phyloP scores from a whole-genome alignment of 1,284 basidiomycete species.

The Retiboletus flavoniger region DNA sequence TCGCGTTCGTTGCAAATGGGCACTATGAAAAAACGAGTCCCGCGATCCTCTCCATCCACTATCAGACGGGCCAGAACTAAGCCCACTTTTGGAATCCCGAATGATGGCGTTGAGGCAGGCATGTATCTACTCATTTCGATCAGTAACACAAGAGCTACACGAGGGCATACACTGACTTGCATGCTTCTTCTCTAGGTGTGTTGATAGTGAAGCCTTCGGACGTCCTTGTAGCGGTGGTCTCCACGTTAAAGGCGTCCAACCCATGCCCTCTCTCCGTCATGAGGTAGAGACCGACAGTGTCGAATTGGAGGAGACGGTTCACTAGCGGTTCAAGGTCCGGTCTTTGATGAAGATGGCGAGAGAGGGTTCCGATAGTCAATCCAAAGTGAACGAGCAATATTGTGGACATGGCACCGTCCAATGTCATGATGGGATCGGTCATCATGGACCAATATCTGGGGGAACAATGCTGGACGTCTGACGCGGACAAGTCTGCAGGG shows the following conservation, averaged over 20 bases:
- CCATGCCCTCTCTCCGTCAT: too few species aligned
- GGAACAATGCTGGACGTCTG: conserved; percentile 46
- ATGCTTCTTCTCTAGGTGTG: conserved; percentile 53
- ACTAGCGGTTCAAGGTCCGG: conserved; percentile 47
- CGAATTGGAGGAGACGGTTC: conserved; percentile 37
- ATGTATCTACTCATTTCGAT: conserved; percentile 45
- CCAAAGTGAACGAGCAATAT: conserved; percentile 49
- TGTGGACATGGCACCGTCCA: conserved; percentile 50
- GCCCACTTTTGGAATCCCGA: neutral
- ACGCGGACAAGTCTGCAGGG: conserved; percentile 40
- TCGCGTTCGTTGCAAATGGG: conserved; percentile 11
- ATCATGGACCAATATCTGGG: conserved; percentile 48
- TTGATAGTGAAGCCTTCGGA: conserved; percentile 50
- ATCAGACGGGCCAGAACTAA: neutral
- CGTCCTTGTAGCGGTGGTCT: conserved; percentile 37
- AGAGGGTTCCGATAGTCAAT: conserved; percentile 48
- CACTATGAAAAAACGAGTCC: neutral
- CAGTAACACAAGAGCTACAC: neutral
- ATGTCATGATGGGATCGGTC: conserved; percentile 46
- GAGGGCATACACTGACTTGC: conserved; percentile 44
- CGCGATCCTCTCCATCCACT: neutral
- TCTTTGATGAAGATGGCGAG: conserved; percentile 44
- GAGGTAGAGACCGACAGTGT: too few species aligned
- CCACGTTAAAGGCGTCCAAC: too few species aligned
- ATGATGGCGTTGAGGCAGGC: conserved; percentile 43